Evolutionary conservation across 139 green algal species (phyloP).

Genomic region (Chlorella vulgaris): DNA sequence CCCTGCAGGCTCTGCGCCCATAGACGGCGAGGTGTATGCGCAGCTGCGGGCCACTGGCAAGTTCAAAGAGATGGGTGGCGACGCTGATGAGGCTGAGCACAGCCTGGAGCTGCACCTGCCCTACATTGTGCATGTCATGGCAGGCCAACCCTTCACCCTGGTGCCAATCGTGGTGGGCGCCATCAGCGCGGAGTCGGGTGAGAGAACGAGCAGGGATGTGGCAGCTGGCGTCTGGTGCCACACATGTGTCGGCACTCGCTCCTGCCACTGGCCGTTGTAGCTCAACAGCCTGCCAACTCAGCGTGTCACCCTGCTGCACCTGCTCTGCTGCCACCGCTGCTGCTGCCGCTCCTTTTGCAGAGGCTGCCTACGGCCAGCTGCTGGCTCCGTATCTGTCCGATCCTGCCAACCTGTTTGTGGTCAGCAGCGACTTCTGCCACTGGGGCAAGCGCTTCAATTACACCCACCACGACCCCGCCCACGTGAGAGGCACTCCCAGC

Average conservation of each 20-base stretch:
- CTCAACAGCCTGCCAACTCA: too few species aligned
- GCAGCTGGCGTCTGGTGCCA: too few species aligned
- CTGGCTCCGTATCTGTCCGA: conserved; percentile 86
- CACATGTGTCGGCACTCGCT: too few species aligned
- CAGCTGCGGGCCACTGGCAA: conserved; percentile 74
- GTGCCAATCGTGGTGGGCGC: conserved; percentile 96
- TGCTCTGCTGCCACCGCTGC: neutral
- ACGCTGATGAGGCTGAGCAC: conserved; percentile 94
- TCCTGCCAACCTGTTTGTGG: conserved; percentile 86
- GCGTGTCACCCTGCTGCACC: neutral
- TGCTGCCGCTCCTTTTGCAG: conserved; percentile 24
- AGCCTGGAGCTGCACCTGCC: conserved; percentile 95
- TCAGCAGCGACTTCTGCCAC: conserved; percentile 97
- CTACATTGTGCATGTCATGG: conserved; percentile 78
- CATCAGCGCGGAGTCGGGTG: conserved; percentile 63
- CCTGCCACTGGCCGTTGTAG: too few species aligned
- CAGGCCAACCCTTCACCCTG: conserved; percentile 65
- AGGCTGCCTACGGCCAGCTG: conserved; percentile 82
- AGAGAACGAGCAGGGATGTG: neutral
- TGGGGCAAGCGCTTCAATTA: conserved; percentile 91
- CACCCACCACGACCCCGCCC: conserved; percentile 53
- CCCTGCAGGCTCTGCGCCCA: conserved; percentile 58
- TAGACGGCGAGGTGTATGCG: conserved; percentile 82
- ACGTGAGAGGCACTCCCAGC: conserved; percentile 28
- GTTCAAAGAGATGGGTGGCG: conserved; percentile 79